Conservation (phyloP, 2,329 filamentous ascomycete species). For the Trichoderma aggressivum region DNA sequence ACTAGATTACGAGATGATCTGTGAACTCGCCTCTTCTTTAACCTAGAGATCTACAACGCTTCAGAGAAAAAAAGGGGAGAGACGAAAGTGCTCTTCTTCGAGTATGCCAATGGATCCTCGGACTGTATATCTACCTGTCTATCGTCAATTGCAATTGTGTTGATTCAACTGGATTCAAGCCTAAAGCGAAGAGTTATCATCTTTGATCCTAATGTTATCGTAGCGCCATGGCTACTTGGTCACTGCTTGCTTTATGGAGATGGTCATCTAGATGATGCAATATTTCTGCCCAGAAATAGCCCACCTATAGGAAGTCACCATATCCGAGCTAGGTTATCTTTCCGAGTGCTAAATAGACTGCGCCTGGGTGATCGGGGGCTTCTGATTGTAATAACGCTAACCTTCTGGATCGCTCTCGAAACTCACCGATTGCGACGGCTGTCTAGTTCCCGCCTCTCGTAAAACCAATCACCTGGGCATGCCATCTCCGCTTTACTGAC, state of each 20-base stretch:
- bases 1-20: not conserved
- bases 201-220: not conserved
- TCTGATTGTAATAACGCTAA: not conserved
- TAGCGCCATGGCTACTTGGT: not conserved
- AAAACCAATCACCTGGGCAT: not conserved
- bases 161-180: not conserved
- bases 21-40: not conserved
- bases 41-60: not conserved
- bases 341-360: not conserved
- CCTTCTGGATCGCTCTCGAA: not conserved
- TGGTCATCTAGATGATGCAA: not conserved
- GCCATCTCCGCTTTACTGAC: not conserved
- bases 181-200: not conserved
- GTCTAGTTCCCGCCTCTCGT: not conserved
- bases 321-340: not conserved
- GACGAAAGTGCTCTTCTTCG: not conserved
- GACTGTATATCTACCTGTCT: not conserved
- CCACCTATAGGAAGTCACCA: not conserved
- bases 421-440: not conserved
- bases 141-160: not conserved
- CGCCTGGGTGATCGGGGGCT: not conserved
- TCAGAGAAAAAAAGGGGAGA: not conserved
- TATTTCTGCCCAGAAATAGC: not conserved
- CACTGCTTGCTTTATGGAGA: not conserved
- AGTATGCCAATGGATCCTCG: not conserved